Percentiles rank a stretch among this genome's conserved stretches.
phyloP scores from a whole-genome alignment of 2,329 filamentous ascomycete genomes.

The Zelopaecilomyces penicillatus region DNA sequence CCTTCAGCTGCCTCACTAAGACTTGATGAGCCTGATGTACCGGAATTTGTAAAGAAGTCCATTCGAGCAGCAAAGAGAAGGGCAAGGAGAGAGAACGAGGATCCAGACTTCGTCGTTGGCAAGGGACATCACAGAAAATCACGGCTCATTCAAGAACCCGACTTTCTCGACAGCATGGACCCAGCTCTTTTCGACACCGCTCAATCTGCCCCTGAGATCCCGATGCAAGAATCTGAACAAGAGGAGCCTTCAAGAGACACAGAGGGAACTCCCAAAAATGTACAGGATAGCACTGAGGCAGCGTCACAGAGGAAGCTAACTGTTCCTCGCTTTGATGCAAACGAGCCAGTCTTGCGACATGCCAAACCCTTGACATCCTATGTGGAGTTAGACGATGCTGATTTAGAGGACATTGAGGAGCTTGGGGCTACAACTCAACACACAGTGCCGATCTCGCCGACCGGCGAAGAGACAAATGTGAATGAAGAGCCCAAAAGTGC shows the following conservation, averaged over 20 bases:
- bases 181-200: conserved; percentile 39
- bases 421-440: conserved; percentile 30
- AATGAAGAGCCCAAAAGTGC: conserved; percentile 13
- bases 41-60: conserved; percentile 48
- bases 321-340: conserved; percentile 29
- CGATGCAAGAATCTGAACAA: conserved; percentile 13
- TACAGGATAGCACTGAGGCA: conserved; percentile 9
- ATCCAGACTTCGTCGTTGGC: conserved; percentile 44
- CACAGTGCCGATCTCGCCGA: not conserved
- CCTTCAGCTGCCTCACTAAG: conserved; percentile 38
- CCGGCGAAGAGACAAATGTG: conserved; percentile 5
- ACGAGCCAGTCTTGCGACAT: conserved; percentile 42
- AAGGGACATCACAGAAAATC: conserved; percentile 36
- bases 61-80: conserved; percentile 45
- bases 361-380: conserved; percentile 46
- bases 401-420: conserved; percentile 33
- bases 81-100: conserved; percentile 42
- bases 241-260: conserved; percentile 11
- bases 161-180: conserved; percentile 37
- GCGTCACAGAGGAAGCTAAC: conserved; percentile 14
- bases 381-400: conserved; percentile 36
- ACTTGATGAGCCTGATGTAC: conserved; percentile 37
- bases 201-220: conserved; percentile 10
- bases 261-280: conserved; percentile 6
- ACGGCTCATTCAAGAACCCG: conserved; percentile 18